A percentile compares a stretch with the other conserved stretches of the same genome.
phyloP scores from a whole-genome alignment of 192 early-diverging fungal species.

The Gryganskiella cystojenkinii region DNA sequence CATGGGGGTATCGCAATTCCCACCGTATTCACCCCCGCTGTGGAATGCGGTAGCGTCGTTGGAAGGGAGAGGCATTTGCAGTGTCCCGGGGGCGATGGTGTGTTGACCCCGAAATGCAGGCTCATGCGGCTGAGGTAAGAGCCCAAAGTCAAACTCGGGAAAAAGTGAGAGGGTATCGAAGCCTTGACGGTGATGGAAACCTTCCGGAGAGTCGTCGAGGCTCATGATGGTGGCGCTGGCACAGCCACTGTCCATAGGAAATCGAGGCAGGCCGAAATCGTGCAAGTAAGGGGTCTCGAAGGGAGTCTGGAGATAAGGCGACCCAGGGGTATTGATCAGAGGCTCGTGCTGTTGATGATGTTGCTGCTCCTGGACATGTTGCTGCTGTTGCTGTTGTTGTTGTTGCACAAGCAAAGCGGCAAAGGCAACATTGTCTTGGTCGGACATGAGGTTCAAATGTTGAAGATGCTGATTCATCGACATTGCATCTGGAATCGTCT shows the following conservation, averaged over 20 bases:
- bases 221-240: not conserved
- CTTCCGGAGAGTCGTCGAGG: not conserved
- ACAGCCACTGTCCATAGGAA: not conserved
- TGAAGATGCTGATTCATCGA: not conserved
- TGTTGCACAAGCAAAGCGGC: conserved; percentile 5
- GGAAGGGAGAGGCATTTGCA: conserved; percentile 14
- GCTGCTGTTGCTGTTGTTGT: conserved; percentile 1
- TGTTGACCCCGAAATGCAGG: not conserved
- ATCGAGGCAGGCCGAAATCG: conserved; percentile 5
- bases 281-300: conserved; percentile 32
- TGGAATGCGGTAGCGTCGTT: no score
- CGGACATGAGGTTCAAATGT: not conserved
- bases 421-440: not conserved
- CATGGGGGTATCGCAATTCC: no score
- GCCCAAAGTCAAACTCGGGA: conserved; percentile 13
- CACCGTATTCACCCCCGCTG: no score
- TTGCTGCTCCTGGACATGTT: not conserved
- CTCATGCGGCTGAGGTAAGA: not conserved
- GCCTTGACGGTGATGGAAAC: not conserved
- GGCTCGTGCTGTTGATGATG: not conserved
- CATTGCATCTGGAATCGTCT: not conserved
- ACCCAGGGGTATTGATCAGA: conserved; percentile 17
- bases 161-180: conserved; percentile 14
- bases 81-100: conserved; percentile 24
- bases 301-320: conserved; percentile 29